Conservation (phyloP, 345 rosid genomes). For the Dovyalis caffra region DNA sequence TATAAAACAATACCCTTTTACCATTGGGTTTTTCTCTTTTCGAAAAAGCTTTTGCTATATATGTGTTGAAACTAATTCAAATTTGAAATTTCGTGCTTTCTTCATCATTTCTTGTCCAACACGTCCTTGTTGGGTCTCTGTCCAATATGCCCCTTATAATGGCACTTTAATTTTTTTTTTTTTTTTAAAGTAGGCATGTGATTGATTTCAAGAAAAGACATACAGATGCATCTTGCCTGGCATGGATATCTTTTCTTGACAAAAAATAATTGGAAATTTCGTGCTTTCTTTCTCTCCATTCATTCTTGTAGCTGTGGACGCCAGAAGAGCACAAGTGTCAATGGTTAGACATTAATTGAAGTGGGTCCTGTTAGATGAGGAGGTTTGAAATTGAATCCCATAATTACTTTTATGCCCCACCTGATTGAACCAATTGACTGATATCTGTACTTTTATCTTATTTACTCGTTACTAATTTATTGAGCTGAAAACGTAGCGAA, state of each 20-base stretch:
- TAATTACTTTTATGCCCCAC: background rate
- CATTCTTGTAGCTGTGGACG: background rate
- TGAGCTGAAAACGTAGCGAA: background rate
- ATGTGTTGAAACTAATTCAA: background rate
- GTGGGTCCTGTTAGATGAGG: background rate
- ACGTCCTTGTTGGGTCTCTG: background rate
- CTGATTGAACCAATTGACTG: background rate
- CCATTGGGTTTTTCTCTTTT: too few relatives aligned
- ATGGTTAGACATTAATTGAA: background rate
- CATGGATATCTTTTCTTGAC: background rate
- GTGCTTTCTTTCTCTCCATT: background rate
- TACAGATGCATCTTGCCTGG: background rate
- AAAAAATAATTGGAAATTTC: background rate
- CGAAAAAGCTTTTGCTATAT: too few relatives aligned
- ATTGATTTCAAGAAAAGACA: too few relatives aligned
- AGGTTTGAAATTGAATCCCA: background rate
- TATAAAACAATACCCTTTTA: too few relatives aligned
- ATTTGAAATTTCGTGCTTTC: background rate
- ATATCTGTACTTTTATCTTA: background rate
- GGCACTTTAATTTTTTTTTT: too few relatives aligned
- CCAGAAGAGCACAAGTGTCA: background rate
- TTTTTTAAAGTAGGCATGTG: too few relatives aligned
- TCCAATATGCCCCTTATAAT: too few relatives aligned
- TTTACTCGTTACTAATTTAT: background rate
- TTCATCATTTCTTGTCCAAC: background rate